A percentile compares a stretch with the other conserved stretches of the same genome.
Conservation (phyloP, 345 rosid species). For the Pugionium dolabratum region DNA sequence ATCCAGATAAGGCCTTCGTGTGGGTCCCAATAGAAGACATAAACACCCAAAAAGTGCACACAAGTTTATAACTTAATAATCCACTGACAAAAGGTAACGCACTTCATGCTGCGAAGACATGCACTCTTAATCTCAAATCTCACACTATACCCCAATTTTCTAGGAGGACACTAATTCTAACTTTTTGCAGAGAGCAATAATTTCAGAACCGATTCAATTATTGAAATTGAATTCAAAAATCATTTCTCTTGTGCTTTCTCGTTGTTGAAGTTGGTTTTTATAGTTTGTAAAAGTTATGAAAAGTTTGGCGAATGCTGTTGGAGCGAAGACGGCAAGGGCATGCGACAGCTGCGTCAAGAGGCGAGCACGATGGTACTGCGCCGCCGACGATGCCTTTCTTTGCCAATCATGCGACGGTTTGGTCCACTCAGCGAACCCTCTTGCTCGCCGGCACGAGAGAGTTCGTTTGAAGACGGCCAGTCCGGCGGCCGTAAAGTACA, state of each 20-base stretch:
- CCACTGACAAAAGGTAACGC: conserved; percentile 36
- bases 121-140: conserved; percentile 7
- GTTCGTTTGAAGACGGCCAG: conserved; percentile 64
- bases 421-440: conserved; percentile 84
- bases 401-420: conserved; percentile 83
- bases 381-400: conserved; percentile 95
- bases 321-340: conserved; percentile 83
- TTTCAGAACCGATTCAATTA: conserved; percentile 16
- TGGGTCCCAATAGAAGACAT: conserved; percentile 40
- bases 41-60: conserved; percentile 44
- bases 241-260: conserved; percentile 23
- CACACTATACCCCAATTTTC: conserved; percentile 13
- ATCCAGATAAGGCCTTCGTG: conserved; percentile 62
- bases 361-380: conserved; percentile 92
- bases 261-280: conserved; percentile 19
- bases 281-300: conserved; percentile 45
- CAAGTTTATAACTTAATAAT: background rate
- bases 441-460: conserved; percentile 83
- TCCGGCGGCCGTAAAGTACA: conserved; percentile 12
- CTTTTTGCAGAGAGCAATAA: conserved; percentile 25
- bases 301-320: conserved; percentile 60
- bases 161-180: conserved; percentile 12
- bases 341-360: conserved; percentile 79
- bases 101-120: conserved; percentile 40
- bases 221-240: conserved; percentile 10